Evolutionary conservation across 2,329 filamentous ascomycete species (phyloP).

Genomic region (Aspergillus phoenicis): DNA sequence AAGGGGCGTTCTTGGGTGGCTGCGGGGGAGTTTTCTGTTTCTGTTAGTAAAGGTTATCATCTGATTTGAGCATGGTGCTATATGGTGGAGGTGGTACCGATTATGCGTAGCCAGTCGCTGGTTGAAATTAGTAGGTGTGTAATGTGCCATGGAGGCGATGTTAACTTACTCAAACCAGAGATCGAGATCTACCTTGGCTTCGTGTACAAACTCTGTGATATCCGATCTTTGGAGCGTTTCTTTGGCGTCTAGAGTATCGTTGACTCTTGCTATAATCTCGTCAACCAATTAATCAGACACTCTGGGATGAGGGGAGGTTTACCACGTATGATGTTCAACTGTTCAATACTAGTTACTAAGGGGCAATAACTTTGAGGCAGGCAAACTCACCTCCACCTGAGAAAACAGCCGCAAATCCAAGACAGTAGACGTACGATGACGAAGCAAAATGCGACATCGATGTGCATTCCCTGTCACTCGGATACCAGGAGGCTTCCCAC

Average conservation of each 20-base stretch:
- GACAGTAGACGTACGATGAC: slow-evolving; percentile 47
- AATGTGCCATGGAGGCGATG: too few species aligned
- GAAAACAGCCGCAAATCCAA: slow-evolving; percentile 57
- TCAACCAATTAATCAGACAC: background rate
- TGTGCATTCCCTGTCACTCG: slow-evolving; percentile 41
- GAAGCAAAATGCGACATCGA: slow-evolving; percentile 50
- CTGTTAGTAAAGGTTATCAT: background rate
- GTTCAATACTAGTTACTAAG: slow-evolving; percentile 9
- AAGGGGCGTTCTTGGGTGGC: slow-evolving; percentile 39
- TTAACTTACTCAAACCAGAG: slow-evolving; percentile 50
- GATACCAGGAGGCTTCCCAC: slow-evolving; percentile 50
- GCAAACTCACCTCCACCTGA: slow-evolving; percentile 48
- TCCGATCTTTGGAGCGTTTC: slow-evolving; percentile 36
- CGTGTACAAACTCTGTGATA: slow-evolving; percentile 46
- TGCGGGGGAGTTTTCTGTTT: slow-evolving; percentile 30
- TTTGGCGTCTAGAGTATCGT: slow-evolving; percentile 35
- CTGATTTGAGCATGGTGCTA: background rate
- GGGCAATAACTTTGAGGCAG: background rate
- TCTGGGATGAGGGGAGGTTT: background rate
- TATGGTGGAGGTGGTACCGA: slow-evolving; percentile 27
- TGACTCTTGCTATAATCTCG: slow-evolving; percentile 37
- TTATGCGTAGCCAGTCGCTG: slow-evolving; percentile 42
- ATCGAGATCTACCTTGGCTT: slow-evolving; percentile 52
- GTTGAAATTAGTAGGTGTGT: slow-evolving; percentile 10
- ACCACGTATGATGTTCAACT: slow-evolving; percentile 49